Conservation (phyloP, 768 basidiomycete species). For the Phylloporus sp. region DNA sequence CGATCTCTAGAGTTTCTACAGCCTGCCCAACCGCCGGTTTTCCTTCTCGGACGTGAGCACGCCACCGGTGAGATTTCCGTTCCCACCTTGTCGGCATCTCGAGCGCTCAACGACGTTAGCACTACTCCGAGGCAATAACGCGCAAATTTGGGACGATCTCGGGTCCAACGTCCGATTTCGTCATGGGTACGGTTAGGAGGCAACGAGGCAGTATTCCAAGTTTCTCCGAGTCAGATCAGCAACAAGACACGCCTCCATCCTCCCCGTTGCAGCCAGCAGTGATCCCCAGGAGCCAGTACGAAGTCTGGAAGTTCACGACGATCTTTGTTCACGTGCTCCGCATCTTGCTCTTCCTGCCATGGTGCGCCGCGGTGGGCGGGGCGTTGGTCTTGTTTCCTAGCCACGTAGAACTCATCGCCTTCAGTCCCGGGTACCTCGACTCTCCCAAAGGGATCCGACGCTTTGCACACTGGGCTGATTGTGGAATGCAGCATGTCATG, state of each 20-base stretch:
- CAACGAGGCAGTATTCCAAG: slow-evolving; percentile 12
- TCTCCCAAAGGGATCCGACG: slow-evolving; percentile 32
- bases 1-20: slow-evolving; percentile 22
- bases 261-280: neutral
- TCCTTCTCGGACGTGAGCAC: slow-evolving; percentile 23
- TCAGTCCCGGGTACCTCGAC: slow-evolving; percentile 27
- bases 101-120: neutral
- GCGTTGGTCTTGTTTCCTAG: slow-evolving; percentile 28
- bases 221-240: slow-evolving; percentile 6
- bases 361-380: slow-evolving; percentile 34
- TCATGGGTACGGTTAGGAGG: slow-evolving; percentile 3
- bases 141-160: slow-evolving; percentile 28
- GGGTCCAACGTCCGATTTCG: slow-evolving; percentile 12
- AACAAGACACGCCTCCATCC: neutral
- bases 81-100: neutral
- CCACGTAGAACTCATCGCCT: slow-evolving; percentile 25
- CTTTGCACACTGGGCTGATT: slow-evolving; percentile 36
- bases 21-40: slow-evolving; percentile 27
- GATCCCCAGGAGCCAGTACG: neutral
- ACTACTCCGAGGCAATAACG: neutral
- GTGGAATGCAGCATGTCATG: slow-evolving; percentile 30
- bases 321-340: slow-evolving; percentile 10
- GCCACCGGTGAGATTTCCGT: slow-evolving; percentile 13
- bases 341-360: slow-evolving; percentile 29
- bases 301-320: neutral